phyloP scores from a whole-genome alignment of 306 rosid genomes.

The Cucumis melo region DNA sequence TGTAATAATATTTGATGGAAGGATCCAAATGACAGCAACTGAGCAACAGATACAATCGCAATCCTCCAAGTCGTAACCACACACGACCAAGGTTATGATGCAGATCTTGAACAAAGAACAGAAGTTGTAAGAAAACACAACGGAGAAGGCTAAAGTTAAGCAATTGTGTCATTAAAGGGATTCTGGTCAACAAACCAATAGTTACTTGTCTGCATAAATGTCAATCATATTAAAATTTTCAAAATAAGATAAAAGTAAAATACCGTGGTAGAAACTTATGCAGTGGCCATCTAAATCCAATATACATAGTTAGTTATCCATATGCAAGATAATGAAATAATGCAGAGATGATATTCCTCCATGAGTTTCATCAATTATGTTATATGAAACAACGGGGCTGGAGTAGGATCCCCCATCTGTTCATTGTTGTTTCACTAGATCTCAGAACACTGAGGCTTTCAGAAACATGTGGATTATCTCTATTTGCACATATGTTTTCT shows the following conservation, averaged over 20 bases:
- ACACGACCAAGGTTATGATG: conserved; percentile 45
- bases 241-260: background rate
- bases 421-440: background rate
- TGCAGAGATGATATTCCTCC: background rate
- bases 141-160: background rate
- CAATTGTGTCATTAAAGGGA: background rate
- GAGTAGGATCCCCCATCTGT: background rate
- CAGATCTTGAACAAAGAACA: conserved; percentile 20
- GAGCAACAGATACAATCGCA: conserved; percentile 68
- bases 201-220: background rate
- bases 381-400: background rate
- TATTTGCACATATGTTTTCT: background rate
- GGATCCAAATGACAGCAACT: conserved; percentile 69
- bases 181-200: background rate
- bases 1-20: conserved; percentile 54
- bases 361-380: no score
- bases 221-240: background rate
- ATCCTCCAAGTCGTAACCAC: conserved; percentile 59
- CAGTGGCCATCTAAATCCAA: background rate
- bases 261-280: background rate
- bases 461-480: background rate
- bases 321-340: background rate
- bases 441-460: background rate
- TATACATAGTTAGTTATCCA: background rate
- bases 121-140: background rate